Percentiles rank a stretch among this genome's conserved stretches.
Evolutionary conservation across 1,139 yeast genomes (phyloP).

Genomic region (Sugiyamaella pinicola): DNA sequence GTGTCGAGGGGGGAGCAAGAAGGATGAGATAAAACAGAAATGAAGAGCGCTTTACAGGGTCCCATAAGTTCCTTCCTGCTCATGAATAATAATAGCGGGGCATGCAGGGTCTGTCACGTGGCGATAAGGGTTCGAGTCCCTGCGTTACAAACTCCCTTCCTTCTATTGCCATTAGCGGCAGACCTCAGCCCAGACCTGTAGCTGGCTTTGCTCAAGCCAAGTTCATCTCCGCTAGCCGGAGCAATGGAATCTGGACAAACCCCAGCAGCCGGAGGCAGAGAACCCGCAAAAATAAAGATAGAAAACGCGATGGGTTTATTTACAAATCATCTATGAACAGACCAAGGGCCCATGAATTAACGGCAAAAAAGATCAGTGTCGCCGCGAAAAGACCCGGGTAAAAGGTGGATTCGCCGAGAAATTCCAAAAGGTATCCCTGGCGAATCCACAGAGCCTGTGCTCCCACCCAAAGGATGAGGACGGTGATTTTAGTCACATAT

Average conservation of each 20-base stretch:
- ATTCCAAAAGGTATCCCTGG: constrained; percentile 79
- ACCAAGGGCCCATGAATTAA: constrained; percentile 67
- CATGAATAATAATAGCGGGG: too few species aligned
- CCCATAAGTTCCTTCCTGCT: too few species aligned
- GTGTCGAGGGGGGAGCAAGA: too few species aligned
- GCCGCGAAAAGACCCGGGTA: constrained; percentile 62
- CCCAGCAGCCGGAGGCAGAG: not conserved
- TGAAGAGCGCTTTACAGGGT: too few species aligned
- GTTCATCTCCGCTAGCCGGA: too few species aligned
- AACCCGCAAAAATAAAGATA: not conserved
- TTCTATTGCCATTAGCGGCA: constrained; percentile 6
- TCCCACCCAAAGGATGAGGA: constrained; percentile 60
- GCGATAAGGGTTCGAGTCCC: too few species aligned
- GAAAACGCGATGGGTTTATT: not conserved
- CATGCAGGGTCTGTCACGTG: too few species aligned
- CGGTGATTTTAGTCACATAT: constrained; percentile 42
- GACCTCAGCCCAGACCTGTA: constrained; percentile 12
- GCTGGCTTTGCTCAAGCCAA: not conserved
- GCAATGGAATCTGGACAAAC: not conserved
- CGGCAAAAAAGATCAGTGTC: constrained; percentile 64
- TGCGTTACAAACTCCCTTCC: too few species aligned
- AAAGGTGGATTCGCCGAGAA: constrained; percentile 69
- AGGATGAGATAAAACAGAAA: too few species aligned
- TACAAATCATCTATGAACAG: constrained; percentile 27
- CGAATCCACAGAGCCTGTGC: constrained; percentile 80